Conservation (phyloP, 345 rosid genomes). For the Raphanus sativus region DNA sequence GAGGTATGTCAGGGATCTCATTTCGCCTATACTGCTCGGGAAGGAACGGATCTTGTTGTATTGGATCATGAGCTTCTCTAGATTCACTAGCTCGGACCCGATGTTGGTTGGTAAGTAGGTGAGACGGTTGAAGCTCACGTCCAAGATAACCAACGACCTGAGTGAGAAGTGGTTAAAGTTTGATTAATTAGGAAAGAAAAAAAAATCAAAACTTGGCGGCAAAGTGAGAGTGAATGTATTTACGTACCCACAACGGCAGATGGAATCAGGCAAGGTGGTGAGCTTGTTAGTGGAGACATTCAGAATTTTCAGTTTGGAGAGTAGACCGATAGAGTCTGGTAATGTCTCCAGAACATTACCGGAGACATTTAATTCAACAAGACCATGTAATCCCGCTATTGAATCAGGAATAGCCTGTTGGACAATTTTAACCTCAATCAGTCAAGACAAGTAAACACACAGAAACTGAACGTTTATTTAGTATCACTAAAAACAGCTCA, state of each 20-base stretch:
- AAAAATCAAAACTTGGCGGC: background rate
- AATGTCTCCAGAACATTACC: constrained; percentile 72
- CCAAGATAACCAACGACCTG: constrained; percentile 75
- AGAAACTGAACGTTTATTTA: background rate
- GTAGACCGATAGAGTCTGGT: constrained; percentile 89
- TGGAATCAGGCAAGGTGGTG: constrained; percentile 63
- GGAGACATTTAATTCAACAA: constrained; percentile 70
- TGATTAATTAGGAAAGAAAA: background rate
- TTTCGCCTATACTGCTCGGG: constrained; percentile 71
- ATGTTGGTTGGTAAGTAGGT: constrained; percentile 85
- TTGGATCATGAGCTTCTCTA: constrained; percentile 59
- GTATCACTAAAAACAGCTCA: background rate
- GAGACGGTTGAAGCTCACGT: constrained; percentile 75
- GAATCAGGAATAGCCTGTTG: constrained; percentile 89
- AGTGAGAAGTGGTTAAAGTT: background rate
- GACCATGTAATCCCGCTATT: constrained; percentile 70
- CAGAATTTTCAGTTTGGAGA: constrained; percentile 61
- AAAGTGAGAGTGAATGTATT: background rate
- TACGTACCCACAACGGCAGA: constrained; percentile 77
- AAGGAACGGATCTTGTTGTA: constrained; percentile 74
- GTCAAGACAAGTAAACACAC: constrained; percentile 3
- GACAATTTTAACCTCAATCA: background rate
- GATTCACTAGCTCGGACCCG: constrained; percentile 58
- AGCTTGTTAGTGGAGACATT: constrained; percentile 78
- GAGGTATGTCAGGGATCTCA: constrained; percentile 59